These are phyloP conservation scores for Hygrophoropsis aurantiaca DNA, from an alignment of 768 basidiomycete genomes.

Conservation along the genomic window DNA sequence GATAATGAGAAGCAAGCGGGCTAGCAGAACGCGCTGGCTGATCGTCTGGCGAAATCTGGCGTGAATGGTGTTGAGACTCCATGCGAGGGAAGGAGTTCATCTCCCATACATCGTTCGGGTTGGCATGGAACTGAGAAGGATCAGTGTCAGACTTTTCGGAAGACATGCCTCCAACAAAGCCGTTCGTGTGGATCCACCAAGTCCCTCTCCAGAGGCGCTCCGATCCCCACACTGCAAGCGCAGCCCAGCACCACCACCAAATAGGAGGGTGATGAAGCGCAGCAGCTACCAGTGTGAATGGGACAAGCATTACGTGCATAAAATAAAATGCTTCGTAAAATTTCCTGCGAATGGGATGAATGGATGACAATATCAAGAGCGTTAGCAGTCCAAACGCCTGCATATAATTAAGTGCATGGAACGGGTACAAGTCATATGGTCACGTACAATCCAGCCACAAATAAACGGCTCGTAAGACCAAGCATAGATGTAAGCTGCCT, in stretches of 20 bases:
- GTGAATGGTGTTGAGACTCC: constrained; percentile 4
- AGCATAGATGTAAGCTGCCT: constrained; percentile 47
- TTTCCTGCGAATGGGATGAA: constrained; percentile 47
- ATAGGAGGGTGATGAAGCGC: constrained; percentile 69
- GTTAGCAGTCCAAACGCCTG: constrained; percentile 61
- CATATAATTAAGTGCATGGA: constrained; percentile 4
- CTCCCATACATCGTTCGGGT: constrained; percentile 21
- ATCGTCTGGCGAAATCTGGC: constrained; percentile 4
- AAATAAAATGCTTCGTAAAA: constrained; percentile 69
- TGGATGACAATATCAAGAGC: constrained; percentile 49
- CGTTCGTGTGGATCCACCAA: constrained; percentile 62
- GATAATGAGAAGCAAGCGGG: constrained; percentile 23
- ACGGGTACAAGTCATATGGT: constrained; percentile 4
- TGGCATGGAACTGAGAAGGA: constrained; percentile 1
- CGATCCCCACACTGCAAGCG: constrained; percentile 59
- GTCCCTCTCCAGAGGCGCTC: constrained; percentile 59
- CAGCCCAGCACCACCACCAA: constrained; percentile 67
- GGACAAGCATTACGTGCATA: constrained; percentile 61
- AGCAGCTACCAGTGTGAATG: constrained; percentile 57
- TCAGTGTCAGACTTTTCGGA: not conserved
- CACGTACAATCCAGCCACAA: constrained; percentile 56
- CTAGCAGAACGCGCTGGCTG: constrained; percentile 14
- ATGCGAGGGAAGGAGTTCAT: constrained; percentile 15
- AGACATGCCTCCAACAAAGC: constrained; percentile 37
- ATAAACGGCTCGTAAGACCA: constrained; percentile 63